Conservation (phyloP, 1,284 basidiomycete genomes). For the Termitomyces sp. region DNA sequence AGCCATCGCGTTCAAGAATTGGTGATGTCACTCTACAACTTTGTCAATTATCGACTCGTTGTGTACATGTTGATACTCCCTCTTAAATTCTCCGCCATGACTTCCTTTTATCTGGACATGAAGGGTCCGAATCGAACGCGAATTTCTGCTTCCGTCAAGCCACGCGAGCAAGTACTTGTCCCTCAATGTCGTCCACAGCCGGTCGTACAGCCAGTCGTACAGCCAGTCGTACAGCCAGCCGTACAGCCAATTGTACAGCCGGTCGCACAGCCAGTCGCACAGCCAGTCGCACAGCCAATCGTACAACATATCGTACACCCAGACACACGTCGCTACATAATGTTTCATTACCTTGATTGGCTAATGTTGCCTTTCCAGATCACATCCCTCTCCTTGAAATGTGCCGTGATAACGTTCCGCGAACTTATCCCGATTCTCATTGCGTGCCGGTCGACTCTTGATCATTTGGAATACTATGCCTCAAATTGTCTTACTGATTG, state of each 20-base stretch:
- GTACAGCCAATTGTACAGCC: neutral
- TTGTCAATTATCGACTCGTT: neutral
- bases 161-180: neutral
- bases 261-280: neutral
- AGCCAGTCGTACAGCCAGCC: neutral
- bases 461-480: conserved; percentile 14
- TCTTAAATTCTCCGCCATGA: conserved; percentile 9
- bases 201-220: neutral
- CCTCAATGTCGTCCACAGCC: neutral
- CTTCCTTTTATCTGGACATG: conserved; percentile 11
- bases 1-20: conserved; percentile 12
- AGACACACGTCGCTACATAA: neutral
- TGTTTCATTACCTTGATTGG: conserved; percentile 14
- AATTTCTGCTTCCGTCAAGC: conserved; percentile 6
- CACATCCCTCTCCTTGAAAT: conserved; percentile 16
- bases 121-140: conserved; percentile 2
- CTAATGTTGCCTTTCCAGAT: conserved; percentile 9
- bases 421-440: conserved; percentile 15
- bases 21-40: neutral
- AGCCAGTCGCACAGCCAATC: neutral
- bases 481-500: conserved; percentile 7
- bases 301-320: neutral
- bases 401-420: conserved; percentile 5
- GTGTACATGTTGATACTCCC: conserved; percentile 6
- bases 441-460: conserved; percentile 12